Percentiles rank a stretch among this genome's conserved stretches.
These are phyloP conservation scores for Rhizodiscina lignyota DNA, from an alignment of 495 filamentous ascomycete genomes.

Conservation along the genomic window DNA sequence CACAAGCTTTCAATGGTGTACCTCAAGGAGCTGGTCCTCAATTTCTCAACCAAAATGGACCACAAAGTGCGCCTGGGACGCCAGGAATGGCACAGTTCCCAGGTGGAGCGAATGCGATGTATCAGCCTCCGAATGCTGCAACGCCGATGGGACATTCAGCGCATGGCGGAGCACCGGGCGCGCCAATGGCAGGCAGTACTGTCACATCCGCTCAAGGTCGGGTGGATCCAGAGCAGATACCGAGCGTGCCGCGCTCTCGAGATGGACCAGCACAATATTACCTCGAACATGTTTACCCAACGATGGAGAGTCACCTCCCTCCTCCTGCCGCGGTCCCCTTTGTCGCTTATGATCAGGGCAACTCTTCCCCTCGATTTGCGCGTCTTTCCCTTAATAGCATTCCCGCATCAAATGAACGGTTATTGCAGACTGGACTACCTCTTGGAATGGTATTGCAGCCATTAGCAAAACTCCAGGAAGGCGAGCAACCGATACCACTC, in stretches of 20 bases:
- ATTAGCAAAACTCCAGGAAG: conserved; percentile 64
- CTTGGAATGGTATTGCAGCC: conserved; percentile 83
- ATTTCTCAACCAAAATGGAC: conserved; percentile 41
- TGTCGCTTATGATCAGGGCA: conserved; percentile 86
- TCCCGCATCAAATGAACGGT: conserved; percentile 64
- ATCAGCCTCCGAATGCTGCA: conserved; percentile 34
- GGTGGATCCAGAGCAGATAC: conserved; percentile 85
- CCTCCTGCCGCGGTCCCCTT: conserved; percentile 84
- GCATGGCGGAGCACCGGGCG: conserved; percentile 24
- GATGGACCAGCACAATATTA: conserved; percentile 72
- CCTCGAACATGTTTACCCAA: conserved; percentile 74
- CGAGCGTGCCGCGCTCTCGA: conserved; percentile 74
- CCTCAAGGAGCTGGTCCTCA: conserved; percentile 44
- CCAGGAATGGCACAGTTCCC: conserved; percentile 46
- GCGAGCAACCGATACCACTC: conserved; percentile 77
- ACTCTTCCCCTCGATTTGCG: conserved; percentile 87
- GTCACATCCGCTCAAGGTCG: conserved; percentile 43
- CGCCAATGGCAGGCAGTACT: conserved; percentile 9
- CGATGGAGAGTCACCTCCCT: conserved; percentile 79
- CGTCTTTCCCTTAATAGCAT: conserved; percentile 86
- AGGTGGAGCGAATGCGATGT: conserved; percentile 39
- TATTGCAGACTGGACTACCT: conserved; percentile 63
- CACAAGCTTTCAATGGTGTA: conserved; percentile 49
- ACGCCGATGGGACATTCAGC: conserved; percentile 41
- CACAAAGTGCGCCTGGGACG: conserved; percentile 21